These are phyloP conservation scores for Endotrypanum monterogeii DNA, from an alignment of 208 protist species.

Conservation along the genomic window DNA sequence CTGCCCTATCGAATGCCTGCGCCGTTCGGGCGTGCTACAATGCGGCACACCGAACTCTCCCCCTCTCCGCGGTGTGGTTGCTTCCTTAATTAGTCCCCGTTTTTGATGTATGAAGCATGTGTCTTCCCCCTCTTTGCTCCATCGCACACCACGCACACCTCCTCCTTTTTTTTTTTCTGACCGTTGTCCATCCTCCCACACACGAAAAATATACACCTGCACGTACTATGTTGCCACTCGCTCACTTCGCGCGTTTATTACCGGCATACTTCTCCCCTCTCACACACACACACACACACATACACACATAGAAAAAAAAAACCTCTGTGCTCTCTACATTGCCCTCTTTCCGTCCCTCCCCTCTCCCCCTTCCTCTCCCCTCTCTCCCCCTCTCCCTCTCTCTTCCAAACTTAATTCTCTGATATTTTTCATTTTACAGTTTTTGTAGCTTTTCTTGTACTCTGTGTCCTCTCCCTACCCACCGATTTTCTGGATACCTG, in stretches of 20 bases:
- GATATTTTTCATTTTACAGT: constrained; percentile 5
- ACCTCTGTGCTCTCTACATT: constrained; percentile 1
- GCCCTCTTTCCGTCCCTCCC: background rate
- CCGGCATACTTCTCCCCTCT: too few relatives aligned
- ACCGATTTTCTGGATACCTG: background rate
- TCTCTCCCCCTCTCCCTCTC: background rate
- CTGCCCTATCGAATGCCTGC: background rate
- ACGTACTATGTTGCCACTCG: background rate
- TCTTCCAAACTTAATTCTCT: constrained; percentile 1
- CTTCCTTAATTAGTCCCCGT: background rate
- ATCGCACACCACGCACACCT: background rate
- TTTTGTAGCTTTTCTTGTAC: background rate
- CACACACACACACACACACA: background rate
- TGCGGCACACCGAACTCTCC: background rate
- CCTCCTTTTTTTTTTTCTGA: background rate
- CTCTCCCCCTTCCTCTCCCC: background rate
- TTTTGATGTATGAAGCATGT: background rate
- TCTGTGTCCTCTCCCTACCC: background rate
- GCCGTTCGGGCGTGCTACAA: background rate
- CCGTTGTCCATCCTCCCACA: background rate
- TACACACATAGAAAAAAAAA: background rate
- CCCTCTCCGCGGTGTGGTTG: background rate
- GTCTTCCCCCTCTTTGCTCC: background rate
- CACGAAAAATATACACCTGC: background rate
- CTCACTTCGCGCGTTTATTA: too few relatives aligned